Evolutionary conservation across 257 asterid genomes (phyloP), one percentile per base, ranked within the genome.

Genomic region (Gardenia jasminoides): DNA sequence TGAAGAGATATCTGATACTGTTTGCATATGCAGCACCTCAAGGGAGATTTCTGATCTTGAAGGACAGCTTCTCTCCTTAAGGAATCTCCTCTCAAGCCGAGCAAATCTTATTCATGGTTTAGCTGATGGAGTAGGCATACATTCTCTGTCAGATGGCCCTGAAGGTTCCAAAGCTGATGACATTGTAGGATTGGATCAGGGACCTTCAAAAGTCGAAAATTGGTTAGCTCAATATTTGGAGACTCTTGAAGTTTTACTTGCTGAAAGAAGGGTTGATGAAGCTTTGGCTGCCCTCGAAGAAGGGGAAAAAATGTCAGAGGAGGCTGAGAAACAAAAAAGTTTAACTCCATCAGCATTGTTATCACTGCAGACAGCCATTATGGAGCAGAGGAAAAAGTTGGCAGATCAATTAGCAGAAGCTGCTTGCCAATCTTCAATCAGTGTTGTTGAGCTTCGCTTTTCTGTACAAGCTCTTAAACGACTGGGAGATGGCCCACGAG

Each of bases 31-130:
- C 97, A 95, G 99, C 78, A 93, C 98, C 43, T 90, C 98, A 52
- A 92, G 90, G 83, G 99, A 93, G 80, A 95, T 95, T 12, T 93
- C 96, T 67, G 91, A 93, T 83, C 97, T 95, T 9, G 99, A 93
- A 88, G 99, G 98, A 68, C 96, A 95, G 89, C 97, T 95, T 8
- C 91, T 90, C 1, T 85, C 97, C 69, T 83, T 95, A 68, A 93
- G 89, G 81, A 93, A 92, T 70, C 96, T 88, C 67, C 82, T 95
- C 10, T 88, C 96, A 0, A 83, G 90, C 6, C 91, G 96, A 6
- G 99, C 97, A 39, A 88, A 91, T 10, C 76, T 90, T 54, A 88
- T 95, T 66, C 99, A 88, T 59, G 84, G 78, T 58, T 83, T 95
- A 79, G 91, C 94, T 4, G 98, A 93, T 26, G 99, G 98, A 67